These are phyloP conservation scores for Ustilago loliicola DNA, from an alignment of 1,284 basidiomycete genomes.

Conservation along the genomic window DNA sequence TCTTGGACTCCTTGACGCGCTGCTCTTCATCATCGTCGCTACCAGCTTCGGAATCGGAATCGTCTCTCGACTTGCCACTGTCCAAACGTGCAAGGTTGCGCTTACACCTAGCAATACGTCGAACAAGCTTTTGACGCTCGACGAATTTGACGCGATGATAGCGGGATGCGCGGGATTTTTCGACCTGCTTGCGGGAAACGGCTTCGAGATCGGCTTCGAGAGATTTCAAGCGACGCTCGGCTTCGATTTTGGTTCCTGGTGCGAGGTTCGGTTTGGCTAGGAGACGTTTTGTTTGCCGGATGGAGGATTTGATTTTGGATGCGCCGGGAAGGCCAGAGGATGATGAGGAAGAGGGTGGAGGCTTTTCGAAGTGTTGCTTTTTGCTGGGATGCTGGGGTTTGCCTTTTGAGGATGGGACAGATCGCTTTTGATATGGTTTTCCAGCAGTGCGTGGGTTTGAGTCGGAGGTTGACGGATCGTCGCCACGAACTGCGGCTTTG, in stretches of 20 bases:
- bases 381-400: constrained; percentile 26
- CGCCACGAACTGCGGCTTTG: constrained; percentile 21
- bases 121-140: constrained; percentile 46
- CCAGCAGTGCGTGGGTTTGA: not conserved
- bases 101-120: constrained; percentile 37
- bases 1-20: constrained; percentile 31
- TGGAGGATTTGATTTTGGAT: constrained; percentile 55
- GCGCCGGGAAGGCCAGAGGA: constrained; percentile 35
- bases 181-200: constrained; percentile 33
- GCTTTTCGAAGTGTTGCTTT: constrained; percentile 33
- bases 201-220: constrained; percentile 51
- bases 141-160: constrained; percentile 62
- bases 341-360: constrained; percentile 7
- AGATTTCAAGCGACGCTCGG: constrained; percentile 53
- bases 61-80: constrained; percentile 8
- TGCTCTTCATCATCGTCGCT: constrained; percentile 24
- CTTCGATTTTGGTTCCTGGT: constrained; percentile 57
- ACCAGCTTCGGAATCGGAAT: constrained; percentile 30
- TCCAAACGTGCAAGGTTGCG: constrained; percentile 23
- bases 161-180: constrained; percentile 37
- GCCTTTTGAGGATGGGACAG: constrained; percentile 22
- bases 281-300: constrained; percentile 59
- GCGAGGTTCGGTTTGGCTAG: constrained; percentile 55
- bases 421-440: constrained; percentile 28
- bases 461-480: constrained; percentile 2